These are phyloP conservation scores for Xylaria sp. DNA, from an alignment of 2,329 filamentous ascomycete species.

Conservation along the genomic window DNA sequence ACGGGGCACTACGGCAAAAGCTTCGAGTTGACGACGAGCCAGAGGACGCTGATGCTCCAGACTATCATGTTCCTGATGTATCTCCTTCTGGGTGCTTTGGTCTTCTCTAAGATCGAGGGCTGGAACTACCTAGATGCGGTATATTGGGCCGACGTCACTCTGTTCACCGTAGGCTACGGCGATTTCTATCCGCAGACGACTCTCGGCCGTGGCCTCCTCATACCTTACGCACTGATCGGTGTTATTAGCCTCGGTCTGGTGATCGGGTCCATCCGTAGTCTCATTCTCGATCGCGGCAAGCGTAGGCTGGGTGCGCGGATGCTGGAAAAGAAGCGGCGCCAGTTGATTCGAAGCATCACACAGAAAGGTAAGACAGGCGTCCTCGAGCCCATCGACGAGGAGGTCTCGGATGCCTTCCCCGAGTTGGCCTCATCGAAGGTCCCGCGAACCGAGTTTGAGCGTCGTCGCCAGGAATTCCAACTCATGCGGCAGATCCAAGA, in stretches of 20 bases:
- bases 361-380: conserved; percentile 50
- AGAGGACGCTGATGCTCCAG: conserved; percentile 87
- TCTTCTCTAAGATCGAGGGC: conserved; percentile 73
- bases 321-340: conserved; percentile 60
- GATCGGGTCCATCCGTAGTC: conserved; percentile 74
- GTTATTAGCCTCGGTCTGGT: conserved; percentile 85
- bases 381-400: conserved; percentile 50
- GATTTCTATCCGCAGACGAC: conserved; percentile 53
- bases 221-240: conserved; percentile 82
- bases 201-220: conserved; percentile 70
- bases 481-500: conserved; percentile 82
- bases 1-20: conserved; percentile 72
- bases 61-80: conserved; percentile 86
- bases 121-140: conserved; percentile 79
- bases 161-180: conserved; percentile 68
- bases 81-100: conserved; percentile 73
- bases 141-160: conserved; percentile 76
- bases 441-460: conserved; percentile 52
- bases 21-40: conserved; percentile 76
- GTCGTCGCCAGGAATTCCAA: conserved; percentile 71
- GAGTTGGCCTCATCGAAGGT: conserved; percentile 18
- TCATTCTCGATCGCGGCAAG: conserved; percentile 62
- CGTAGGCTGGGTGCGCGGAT: conserved; percentile 58
- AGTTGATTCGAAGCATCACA: conserved; percentile 49
- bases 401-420: conserved; percentile 21